Percentiles rank a stretch among this genome's conserved stretches.
phyloP scores from a whole-genome alignment of 257 asterid genomes.

The Eucommia ulmoides region DNA sequence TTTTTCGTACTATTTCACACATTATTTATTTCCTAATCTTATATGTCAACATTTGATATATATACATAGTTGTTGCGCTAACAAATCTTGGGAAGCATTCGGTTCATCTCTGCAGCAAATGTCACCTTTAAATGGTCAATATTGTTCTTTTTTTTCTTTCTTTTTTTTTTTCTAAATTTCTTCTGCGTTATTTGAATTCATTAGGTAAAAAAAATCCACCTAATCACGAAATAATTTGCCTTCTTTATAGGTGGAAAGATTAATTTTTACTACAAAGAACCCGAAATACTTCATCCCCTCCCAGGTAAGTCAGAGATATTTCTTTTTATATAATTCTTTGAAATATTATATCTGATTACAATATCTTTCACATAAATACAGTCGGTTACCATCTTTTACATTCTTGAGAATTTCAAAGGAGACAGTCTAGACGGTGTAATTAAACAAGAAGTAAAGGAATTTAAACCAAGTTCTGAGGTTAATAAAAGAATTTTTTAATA shows the following conservation, averaged over 20 bases:
- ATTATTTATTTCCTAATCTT: too few relatives aligned
- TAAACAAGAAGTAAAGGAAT: constrained; percentile 47
- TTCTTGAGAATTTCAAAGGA: constrained; percentile 50
- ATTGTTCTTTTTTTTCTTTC: not conserved
- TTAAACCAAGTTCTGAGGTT: constrained; percentile 81
- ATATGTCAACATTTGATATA: constrained; percentile 25
- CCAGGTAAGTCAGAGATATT: constrained; percentile 47
- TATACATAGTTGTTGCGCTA: constrained; percentile 57
- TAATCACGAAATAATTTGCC: too few relatives aligned
- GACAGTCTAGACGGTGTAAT: constrained; percentile 32
- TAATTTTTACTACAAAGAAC: constrained; percentile 88
- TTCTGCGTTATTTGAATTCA: too few relatives aligned
- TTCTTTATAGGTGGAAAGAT: constrained; percentile 61
- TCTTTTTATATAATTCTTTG: too few relatives aligned
- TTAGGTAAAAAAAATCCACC: too few relatives aligned
- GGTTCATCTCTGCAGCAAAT: constrained; percentile 46
- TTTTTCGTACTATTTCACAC: too few relatives aligned
- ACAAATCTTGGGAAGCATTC: constrained; percentile 82
- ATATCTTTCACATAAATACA: constrained; percentile 10
- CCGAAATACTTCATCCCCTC: constrained; percentile 82
- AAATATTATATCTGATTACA: too few relatives aligned
- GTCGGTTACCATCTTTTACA: constrained; percentile 74
- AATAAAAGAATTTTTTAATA: too few relatives aligned
- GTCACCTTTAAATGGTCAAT: constrained; percentile 67
- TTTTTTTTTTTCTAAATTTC: too few relatives aligned